Conservation (phyloP, 2,329 filamentous ascomycete genomes). For the Hypomyces rosellus region DNA sequence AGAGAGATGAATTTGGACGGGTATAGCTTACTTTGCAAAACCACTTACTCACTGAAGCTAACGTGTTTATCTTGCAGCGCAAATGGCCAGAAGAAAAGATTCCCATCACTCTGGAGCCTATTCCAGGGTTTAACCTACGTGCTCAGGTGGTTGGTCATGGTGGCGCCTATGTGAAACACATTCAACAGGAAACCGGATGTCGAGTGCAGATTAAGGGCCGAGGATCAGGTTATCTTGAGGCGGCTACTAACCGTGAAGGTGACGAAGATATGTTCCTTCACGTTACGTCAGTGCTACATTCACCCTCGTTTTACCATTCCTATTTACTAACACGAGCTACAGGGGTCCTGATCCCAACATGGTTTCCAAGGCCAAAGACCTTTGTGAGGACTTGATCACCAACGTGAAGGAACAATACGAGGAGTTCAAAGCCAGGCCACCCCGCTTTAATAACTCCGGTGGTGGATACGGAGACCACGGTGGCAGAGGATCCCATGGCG, state of each 20-base stretch:
- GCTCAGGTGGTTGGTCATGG: conserved; percentile 94
- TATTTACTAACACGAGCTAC: conserved; percentile 7
- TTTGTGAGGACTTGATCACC: conserved; percentile 79
- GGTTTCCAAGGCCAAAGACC: conserved; percentile 78
- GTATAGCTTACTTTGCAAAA: conserved; percentile 42
- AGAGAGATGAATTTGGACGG: conserved; percentile 84
- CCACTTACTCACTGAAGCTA: conserved; percentile 10
- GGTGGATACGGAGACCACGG: conserved; percentile 33
- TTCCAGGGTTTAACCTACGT: conserved; percentile 91
- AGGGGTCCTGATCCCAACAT: conserved; percentile 83
- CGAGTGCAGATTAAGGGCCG: conserved; percentile 97
- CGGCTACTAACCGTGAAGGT: conserved; percentile 79
- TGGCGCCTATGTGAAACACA: conserved; percentile 95
- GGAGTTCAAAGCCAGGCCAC: conserved; percentile 77
- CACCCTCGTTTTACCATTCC: conserved; percentile 24
- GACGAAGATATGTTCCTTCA: conserved; percentile 97
- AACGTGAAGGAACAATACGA: conserved; percentile 90
- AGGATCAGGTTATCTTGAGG: conserved; percentile 89
- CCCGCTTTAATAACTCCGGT: conserved; percentile 48
- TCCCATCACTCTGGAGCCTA: conserved; percentile 80
- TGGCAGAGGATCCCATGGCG: conserved; percentile 28
- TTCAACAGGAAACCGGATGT: conserved; percentile 90
- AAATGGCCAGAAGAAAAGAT: conserved; percentile 99
- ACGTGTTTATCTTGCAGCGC: conserved; percentile 48
- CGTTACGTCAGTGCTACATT: conserved; percentile 65